Conservation (phyloP, 176 grass and related monocot genomes). For the Ensete ventricosum region DNA sequence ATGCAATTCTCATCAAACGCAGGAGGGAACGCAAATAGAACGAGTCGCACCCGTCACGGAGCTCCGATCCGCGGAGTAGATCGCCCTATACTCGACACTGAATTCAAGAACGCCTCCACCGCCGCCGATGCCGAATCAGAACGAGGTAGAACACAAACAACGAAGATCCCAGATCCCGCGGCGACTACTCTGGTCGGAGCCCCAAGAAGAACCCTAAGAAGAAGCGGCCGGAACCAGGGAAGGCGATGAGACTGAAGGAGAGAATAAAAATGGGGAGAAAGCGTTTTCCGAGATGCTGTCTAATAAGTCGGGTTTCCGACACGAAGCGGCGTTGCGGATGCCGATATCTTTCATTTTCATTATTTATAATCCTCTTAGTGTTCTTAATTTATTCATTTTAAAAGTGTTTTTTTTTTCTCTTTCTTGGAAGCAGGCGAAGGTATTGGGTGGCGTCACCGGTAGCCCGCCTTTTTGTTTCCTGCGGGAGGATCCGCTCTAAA, state of each 20-base stretch:
- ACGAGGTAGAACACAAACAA: neutral
- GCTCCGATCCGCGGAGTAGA: neutral
- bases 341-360: neutral
- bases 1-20: neutral
- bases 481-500: no score
- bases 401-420: neutral
- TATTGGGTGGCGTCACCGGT: conserved; percentile 3
- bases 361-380: neutral
- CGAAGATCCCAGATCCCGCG: neutral
- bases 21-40: neutral
- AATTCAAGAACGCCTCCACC: neutral
- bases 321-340: conserved; percentile 10
- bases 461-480: neutral
- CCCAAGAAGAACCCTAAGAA: neutral
- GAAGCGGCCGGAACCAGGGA: neutral
- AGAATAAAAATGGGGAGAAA: neutral
- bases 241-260: neutral
- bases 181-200: neutral
- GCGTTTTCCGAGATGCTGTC: neutral
- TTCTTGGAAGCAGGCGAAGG: neutral
- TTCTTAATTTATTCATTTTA: neutral
- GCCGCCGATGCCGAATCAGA: neutral
- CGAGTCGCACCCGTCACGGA: neutral
- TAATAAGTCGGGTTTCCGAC: conserved; percentile 1
- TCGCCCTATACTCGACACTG: neutral